Base-by-base conservation (phyloP, 768 basidiomycete genomes). In the Cystobasidium tubakii region DNA sequence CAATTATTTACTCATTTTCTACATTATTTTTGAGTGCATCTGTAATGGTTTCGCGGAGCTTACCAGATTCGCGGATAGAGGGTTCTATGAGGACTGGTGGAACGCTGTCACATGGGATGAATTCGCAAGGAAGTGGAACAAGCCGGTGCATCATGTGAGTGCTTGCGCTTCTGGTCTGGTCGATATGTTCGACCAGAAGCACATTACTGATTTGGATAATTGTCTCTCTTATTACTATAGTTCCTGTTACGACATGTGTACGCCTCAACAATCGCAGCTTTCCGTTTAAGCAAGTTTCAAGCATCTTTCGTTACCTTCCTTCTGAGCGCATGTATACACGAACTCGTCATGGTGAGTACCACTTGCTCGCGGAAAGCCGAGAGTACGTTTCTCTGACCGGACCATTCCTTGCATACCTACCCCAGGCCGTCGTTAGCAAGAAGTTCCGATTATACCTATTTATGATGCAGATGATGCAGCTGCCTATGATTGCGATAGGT, bases 41-140 rank as follows among this genome's bases (percentile, higher is more conserved):
- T 73, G 70, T 53, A 73, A 75, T 62, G 75, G 17, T 63, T 17
- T 21, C 36, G 67, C 60, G 25, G 62, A n/a, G 42, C 54, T 57
- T 44, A 73, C 53, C 75, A 92, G 91, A 80, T 99, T 99, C 79
- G 91, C 92, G n/a, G 95, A 99, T 80, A 85, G 95, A 57, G 89
- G 92, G 77, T 99, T 98, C 81, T 99, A 98, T 80, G 91, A 93
- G 82, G 95, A 96, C 81, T 97, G 94, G 90, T 97, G 95, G 95
- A 98, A 98, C 82, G 92, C 92, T 6, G 92, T 89, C 0, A 91
- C 92, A 1, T 93, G 90, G 90, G 95, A 97, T 77, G 92, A 97
- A 81, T 97, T 95, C 81, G 90, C 94, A 1, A 88, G 96, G 54
- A 94, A 95, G 83, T 98, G 96, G 95, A 98, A 98, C 83, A 92